Base-by-base conservation (phyloP, 768 basidiomycete genomes). In the Clitopilus passeckerianus region DNA sequence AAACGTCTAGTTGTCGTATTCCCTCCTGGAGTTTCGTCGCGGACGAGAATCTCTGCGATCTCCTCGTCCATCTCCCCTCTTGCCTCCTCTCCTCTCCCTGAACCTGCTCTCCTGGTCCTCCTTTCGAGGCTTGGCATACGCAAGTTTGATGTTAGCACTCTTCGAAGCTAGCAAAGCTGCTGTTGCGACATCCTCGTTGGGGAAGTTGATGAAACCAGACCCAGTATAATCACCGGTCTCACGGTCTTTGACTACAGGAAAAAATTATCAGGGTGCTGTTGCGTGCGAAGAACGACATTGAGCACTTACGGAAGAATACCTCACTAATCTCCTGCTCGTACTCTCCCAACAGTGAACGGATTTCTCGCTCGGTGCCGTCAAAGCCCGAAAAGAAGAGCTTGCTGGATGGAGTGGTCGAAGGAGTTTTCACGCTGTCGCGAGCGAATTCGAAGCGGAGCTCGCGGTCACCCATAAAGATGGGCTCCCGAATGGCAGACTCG, bases 191-290 rank as follows among this genome's bases (percentile, higher is more conserved):
- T 80, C 72, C 53, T 76, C 68, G 58, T 68, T 64, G 53, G 62
- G 70, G 67, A 89, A 87, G 60, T 84, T 77, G 58, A 89, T 66
- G 71, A 86, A 88, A 23, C 80, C 84, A 3, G 63, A 70, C 6
- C 71, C 69, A n/a, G 59, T 66, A 9, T 59, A 59, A 15, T 64
- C 65, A 24, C 75, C 73, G 0, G 68, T 74, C 22, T 70, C 60
- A n/a, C 58, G 68, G 60, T 70, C 66, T 60, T 72, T 74, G 61
- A 75, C 74, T 79, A 53, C 53, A 7, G 27, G 7, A 30, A 41
- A 59, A 14, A 60, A 59, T n/a, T 34, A 7, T 37, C 7, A 24
- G 54, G 14, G 34, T 24, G 9, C 0, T 14, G 34, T 14, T 57
- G 24, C 55, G 0, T 2, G 37, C 30, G 33, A 41, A 35, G 52